Base-by-base conservation (phyloP, 768 basidiomycete species). In the Butyriboletus loyo region DNA sequence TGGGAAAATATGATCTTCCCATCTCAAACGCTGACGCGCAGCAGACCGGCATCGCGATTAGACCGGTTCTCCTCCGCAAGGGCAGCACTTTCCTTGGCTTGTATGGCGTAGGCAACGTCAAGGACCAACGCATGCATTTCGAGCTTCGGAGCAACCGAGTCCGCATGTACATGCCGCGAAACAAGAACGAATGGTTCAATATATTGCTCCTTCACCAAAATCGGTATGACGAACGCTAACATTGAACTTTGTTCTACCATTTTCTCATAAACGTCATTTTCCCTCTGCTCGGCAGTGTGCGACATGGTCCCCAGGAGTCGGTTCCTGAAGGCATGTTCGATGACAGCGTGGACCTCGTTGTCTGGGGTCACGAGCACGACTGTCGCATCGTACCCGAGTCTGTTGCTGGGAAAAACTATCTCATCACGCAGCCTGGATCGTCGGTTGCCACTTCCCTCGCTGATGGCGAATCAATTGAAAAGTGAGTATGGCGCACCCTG, bases 331-430 rank as follows among this genome's bases (percentile, higher is more conserved):
- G 89, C 54, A 89, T 98, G 84, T 99, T 99, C 60, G 96, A 98
- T 65, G 92, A 99, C 64, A 88, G 85, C 61, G 79, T 98, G 32
- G 85, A 98, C 61, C 79, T 99, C 15, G 91, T 99, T 7, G 77
- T 99, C 2, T 99, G 97, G 97, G 97, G 97, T 7, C 97, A 99
- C 67, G 97, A 99, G 69, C 97, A 99, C 66, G 97, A 98, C 69
- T 98, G 96, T 63, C 83, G 95, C 28, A 89, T 96, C 49, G 75
- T 84, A 2, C 96, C 97, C 1, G 92, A 97, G 63, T 80, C 84
- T 6, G 96, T 99, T 8, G 86, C 92, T 5, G 93, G 91, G 13
- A 95, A 96, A 69, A 80, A 80, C 15, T 99, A 99, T 72, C 85
- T 81, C 62, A 93, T 99, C 63, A 82, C 86, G 2, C 97, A 99